Percentiles rank a stretch among this genome's conserved stretches.
Conservation (phyloP, 352 stramenopile genomes). For the Phytophthora tentaculata region DNA sequence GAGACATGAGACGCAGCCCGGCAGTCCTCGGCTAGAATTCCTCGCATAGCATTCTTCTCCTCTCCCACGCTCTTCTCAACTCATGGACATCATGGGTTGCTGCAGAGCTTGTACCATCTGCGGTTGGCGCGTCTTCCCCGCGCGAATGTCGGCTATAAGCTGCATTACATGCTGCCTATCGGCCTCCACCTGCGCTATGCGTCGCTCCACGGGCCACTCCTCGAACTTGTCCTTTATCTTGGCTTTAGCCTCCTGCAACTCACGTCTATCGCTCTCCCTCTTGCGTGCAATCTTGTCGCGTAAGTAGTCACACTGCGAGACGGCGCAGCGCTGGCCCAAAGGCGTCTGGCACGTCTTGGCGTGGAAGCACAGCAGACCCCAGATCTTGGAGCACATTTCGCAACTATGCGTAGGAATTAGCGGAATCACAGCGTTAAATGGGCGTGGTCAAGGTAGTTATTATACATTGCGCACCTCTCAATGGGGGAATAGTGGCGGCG, state of each 20-base stretch:
- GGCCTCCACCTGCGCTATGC: conserved; percentile 81
- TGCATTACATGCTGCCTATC: conserved; percentile 79
- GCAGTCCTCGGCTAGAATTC: not conserved
- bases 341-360: conserved; percentile 75
- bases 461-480: conserved; percentile 66
- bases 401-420: conserved; percentile 46
- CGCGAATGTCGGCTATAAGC: conserved; percentile 79
- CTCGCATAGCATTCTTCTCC: conserved; percentile 5
- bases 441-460: not conserved
- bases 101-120: conserved; percentile 41
- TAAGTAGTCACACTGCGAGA: conserved; percentile 89
- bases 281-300: conserved; percentile 87
- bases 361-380: conserved; percentile 87
- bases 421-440: not conserved
- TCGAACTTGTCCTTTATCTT: conserved; percentile 57
- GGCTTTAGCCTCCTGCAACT: conserved; percentile 61
- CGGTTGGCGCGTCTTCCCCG: conserved; percentile 53
- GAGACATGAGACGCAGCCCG: conserved; percentile 1
- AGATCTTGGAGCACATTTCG: conserved; percentile 86
- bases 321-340: conserved; percentile 62
- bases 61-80: conserved; percentile 24
- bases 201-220: conserved; percentile 80
- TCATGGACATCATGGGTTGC: conserved; percentile 54
- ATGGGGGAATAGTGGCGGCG: conserved; percentile 73
- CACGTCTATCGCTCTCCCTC: conserved; percentile 57